Conservation (phyloP, 345 rosid species). For the Litchi chinensis region DNA sequence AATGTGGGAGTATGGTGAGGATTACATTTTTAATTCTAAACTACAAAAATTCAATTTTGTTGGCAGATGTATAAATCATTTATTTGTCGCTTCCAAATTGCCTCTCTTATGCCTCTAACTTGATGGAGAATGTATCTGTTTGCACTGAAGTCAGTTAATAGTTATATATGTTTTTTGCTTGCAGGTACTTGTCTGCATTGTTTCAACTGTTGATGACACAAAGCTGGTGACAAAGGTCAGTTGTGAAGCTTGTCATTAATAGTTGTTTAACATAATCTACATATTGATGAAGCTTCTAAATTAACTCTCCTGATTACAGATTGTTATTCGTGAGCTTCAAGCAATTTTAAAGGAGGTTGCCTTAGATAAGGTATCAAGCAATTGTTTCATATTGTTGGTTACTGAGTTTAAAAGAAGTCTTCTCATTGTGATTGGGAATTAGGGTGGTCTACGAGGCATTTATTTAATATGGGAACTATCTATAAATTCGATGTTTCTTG, state of each 20-base stretch:
- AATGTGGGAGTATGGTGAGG: constrained; percentile 78
- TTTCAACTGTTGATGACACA: constrained; percentile 90
- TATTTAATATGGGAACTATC: neutral
- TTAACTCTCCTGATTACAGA: constrained; percentile 45
- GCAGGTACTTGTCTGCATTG: constrained; percentile 76
- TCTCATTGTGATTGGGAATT: neutral
- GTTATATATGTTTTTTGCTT: constrained; percentile 20
- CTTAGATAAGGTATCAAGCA: constrained; percentile 65
- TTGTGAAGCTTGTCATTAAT: constrained; percentile 17
- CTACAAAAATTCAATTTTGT: neutral
- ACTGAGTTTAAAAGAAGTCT: neutral
- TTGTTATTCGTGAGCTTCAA: constrained; percentile 77
- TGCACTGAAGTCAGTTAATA: neutral
- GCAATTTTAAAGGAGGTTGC: constrained; percentile 59
- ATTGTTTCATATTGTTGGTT: neutral
- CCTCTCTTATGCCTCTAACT: neutral
- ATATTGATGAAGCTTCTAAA: constrained; percentile 23
- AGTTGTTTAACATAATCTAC: neutral
- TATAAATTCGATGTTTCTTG: neutral
- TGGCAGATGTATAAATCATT: neutral
- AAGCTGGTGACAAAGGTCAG: constrained; percentile 81
- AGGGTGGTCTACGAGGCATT: constrained; percentile 7
- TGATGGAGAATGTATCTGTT: neutral
- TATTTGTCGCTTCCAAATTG: neutral
- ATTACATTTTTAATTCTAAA: constrained; percentile 19